phyloP scores from a whole-genome alignment of 2,329 filamentous ascomycete genomes.

The Penicillium decumbens region DNA sequence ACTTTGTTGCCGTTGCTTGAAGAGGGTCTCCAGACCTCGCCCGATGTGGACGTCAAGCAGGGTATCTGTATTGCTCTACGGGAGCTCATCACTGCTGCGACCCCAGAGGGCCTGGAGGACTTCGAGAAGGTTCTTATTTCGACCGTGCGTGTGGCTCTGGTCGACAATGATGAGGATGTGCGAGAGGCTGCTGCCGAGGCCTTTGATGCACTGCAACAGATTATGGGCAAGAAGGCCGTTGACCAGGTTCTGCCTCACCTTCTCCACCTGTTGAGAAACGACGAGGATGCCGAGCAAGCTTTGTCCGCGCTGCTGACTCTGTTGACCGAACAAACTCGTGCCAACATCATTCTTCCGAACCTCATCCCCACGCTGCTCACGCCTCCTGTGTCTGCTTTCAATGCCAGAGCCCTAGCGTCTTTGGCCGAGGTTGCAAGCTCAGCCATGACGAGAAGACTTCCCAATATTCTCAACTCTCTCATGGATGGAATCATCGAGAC shows the following conservation, averaged over 20 bases:
- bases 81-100: constrained; percentile 86
- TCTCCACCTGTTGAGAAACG: constrained; percentile 79
- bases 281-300: constrained; percentile 85
- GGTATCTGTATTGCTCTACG: constrained; percentile 95
- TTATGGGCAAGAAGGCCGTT: constrained; percentile 87
- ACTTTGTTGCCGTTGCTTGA: constrained; percentile 87
- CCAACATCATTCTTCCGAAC: constrained; percentile 94
- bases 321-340: constrained; percentile 85
- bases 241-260: constrained; percentile 93
- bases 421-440: constrained; percentile 84
- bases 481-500: constrained; percentile 81
- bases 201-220: constrained; percentile 90
- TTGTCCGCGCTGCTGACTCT: constrained; percentile 87
- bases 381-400: constrained; percentile 87
- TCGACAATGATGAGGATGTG: constrained; percentile 83
- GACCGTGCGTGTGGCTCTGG: constrained; percentile 86
- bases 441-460: constrained; percentile 84
- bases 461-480: constrained; percentile 84
- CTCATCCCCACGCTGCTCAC: constrained; percentile 89
- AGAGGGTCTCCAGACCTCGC: constrained; percentile 80
- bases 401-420: constrained; percentile 88
- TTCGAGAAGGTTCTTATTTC: constrained; percentile 94
- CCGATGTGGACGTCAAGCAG: constrained; percentile 87
- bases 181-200: constrained; percentile 94
- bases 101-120: constrained; percentile 81